Evolutionary conservation across 805 yeast species (phyloP), one percentile per base, ranked within the genome.

Genomic region (Candida ulmi): DNA sequence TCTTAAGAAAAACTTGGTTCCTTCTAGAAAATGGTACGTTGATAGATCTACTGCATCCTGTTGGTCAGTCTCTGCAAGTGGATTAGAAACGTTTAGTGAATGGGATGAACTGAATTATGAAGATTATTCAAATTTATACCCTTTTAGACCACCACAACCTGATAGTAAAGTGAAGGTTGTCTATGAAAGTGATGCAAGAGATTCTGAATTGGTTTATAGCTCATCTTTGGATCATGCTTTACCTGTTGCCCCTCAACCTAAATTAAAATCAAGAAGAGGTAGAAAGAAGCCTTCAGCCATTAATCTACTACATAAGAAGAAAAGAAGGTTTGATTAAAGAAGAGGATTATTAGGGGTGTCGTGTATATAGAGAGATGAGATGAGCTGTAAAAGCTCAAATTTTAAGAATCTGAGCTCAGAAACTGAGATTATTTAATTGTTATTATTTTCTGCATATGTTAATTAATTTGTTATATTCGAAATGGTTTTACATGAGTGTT

Each of bases 51-150:
- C 39, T n/a, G 50, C 43, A 17, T 52, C 61, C 2, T 55, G 60
- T 8, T 63, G 68, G 68, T 49, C 52, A 17, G 52, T 55, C 38
- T 61, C 67, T 11, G 65, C 67, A 1, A 54, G 65, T 1, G 67
- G 68, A 0, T 37, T 57, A 11, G 65, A 63, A 40, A 47, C 45
- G n/a, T 63, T 56, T 37, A 48, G 50, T 8, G 64, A 59, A 36
- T 60, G 63, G 63, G 62, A 59, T 28, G 46, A 48, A 24, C 37
- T 60, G 13, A 67, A 66, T 25, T 49, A 54, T 37, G 59, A 59
- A 8, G 50, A 59, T 8, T 47, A 53, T 5, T 51, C 48, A 28
- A 50, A 50, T 16, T 41, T 65, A 30, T 48, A 50, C 31, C 71
- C 71, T 1, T 66, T 57, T 41, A 56, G 52, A 16, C 62, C 61